Evolutionary conservation across 495 filamentous ascomycete genomes (phyloP).

Genomic region (Penicillium steckii): DNA sequence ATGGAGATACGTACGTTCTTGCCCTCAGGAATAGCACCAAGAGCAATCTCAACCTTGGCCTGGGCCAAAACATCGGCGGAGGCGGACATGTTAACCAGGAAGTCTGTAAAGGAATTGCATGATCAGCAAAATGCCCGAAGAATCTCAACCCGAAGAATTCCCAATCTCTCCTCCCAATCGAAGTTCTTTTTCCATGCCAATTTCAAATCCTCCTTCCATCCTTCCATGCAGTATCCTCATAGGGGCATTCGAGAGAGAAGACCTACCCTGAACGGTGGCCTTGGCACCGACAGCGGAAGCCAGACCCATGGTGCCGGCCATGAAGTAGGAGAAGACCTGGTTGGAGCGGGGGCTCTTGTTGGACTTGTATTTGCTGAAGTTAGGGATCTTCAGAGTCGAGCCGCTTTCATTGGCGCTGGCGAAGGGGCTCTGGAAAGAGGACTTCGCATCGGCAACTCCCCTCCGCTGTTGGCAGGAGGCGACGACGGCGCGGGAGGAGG

Average conservation of each 20-base stretch:
- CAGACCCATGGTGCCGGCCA: constrained; percentile 93
- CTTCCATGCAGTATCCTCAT: too few relatives aligned
- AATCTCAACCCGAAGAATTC: constrained; percentile 1
- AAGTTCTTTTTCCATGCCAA: constrained; percentile 2
- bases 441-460: constrained; percentile 47
- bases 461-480: constrained; percentile 49
- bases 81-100: constrained; percentile 99
- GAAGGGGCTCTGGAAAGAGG: constrained; percentile 54
- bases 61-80: constrained; percentile 98
- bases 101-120: constrained; percentile 61
- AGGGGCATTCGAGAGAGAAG: too few relatives aligned
- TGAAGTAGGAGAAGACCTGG: constrained; percentile 93
- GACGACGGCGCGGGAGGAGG: constrained; percentile 44
- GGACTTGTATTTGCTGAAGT: constrained; percentile 84
- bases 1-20: constrained; percentile 79
- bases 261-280: constrained; percentile 92
- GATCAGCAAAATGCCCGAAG: constrained; percentile 11
- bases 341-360: constrained; percentile 63
- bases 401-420: constrained; percentile 34
- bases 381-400: constrained; percentile 73
- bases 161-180: background rate
- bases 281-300: constrained; percentile 91
- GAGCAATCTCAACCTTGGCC: constrained; percentile 98
- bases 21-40: constrained; percentile 90
- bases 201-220: too few relatives aligned